Evolutionary conservation across 1,284 basidiomycete species (phyloP), one percentile per base, ranked within the genome.

Genomic region (Ustilago sp.): DNA sequence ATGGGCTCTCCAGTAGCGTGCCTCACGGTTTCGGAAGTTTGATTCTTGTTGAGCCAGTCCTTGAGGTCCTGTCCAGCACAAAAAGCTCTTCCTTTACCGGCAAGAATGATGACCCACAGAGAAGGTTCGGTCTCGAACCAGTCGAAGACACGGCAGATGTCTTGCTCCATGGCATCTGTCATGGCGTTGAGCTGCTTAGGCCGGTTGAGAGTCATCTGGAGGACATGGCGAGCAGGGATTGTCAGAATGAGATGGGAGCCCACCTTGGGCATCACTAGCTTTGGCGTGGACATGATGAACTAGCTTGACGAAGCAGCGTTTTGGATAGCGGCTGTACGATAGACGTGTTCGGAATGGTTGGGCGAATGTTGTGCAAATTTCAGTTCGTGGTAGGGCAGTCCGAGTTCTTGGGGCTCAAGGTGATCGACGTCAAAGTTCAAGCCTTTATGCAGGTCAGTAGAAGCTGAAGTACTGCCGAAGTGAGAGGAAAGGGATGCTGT

Each of bases 81-180:
- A 87, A 94, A 95, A 0, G 90, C 86, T 50, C 91, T 89, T 4
- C 92, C 93, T 67, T 89, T 89, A 13, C 93, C 93, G 34, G 93
- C 93, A 48, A 95, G 83, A 80, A 95, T 89, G 45, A 89, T 90
- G 11, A 92, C 91, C 93, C 93, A 94, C 6, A 94, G 86, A 38
- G 88, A 87, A 3, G 91, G 89, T 68, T 93, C 91, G 2, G 89
- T 86, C 77, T 94, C 92, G 79, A 93, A 93, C 92, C 93, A 94
- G 70, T 91, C 89, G 47, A 94, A 87, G 1, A 92, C 83, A 2
- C 74, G 81, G 59, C 88, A 86, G 39, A 94, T 84, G 83, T 92
- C 92, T 0, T 85, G 79, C 34, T 88, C 85, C 88, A 94, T 77
- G 43, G 67, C 80, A 32, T 76, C 77, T 1, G 80, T 90, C 88